Evolutionary conservation across 768 basidiomycete species (phyloP).

Genomic region (Suillus tomentosus): DNA sequence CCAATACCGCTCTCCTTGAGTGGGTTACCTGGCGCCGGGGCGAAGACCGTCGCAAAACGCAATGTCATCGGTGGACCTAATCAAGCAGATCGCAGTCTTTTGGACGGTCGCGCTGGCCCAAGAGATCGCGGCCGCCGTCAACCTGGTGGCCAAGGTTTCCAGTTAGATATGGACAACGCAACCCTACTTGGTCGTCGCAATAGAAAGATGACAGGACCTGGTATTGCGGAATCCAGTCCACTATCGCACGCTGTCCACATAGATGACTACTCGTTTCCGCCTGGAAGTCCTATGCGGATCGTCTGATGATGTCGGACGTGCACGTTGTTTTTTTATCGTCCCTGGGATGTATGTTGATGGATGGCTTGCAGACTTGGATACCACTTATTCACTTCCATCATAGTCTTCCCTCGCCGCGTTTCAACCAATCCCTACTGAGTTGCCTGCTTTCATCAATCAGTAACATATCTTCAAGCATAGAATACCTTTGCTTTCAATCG

Average conservation of each 20-base stretch:
- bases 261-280: constrained; percentile 14
- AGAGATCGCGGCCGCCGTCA: constrained; percentile 53
- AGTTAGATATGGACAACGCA: constrained; percentile 84
- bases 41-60: constrained; percentile 19
- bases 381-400: not conserved
- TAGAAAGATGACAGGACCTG: constrained; percentile 33
- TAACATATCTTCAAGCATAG: constrained; percentile 7
- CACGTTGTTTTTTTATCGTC: not conserved
- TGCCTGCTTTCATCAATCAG: not conserved
- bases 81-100: constrained; percentile 29
- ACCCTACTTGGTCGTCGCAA: constrained; percentile 81
- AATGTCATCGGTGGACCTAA: constrained; percentile 16
- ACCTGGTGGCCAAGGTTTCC: constrained; percentile 52
- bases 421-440: not conserved
- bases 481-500: not conserved
- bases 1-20: not conserved
- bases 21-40: constrained; percentile 10
- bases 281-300: constrained; percentile 38
- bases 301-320: constrained; percentile 15
- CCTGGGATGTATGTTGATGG: not conserved
- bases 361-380: constrained; percentile 1
- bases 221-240: constrained; percentile 35
- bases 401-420: not conserved
- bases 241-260: constrained; percentile 28
- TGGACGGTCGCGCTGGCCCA: constrained; percentile 71